phyloP scores from a whole-genome alignment of 202 grass and related monocot species.

The Dendrocalamus latiflorus region DNA sequence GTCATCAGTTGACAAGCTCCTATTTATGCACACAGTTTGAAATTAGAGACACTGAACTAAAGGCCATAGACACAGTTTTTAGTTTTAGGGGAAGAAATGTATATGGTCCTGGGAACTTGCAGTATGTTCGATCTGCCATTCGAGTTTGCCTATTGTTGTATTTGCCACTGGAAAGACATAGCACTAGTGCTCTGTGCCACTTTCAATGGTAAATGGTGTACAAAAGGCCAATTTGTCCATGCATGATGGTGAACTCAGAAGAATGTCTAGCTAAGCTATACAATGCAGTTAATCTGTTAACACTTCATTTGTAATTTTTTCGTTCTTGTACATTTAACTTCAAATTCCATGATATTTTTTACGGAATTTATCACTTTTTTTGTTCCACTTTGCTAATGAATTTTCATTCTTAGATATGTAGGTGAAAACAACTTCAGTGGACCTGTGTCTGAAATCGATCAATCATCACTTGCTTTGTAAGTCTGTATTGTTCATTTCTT shows the following conservation, averaged over 20 bases:
- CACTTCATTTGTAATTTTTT: not conserved
- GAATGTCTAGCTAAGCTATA: not conserved
- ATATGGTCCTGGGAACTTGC: too few relatives aligned
- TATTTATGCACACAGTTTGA: too few relatives aligned
- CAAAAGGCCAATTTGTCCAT: too few relatives aligned
- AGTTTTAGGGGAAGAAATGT: too few relatives aligned
- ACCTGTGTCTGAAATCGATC: constrained; percentile 18
- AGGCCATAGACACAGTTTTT: too few relatives aligned
- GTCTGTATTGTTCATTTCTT: not conserved
- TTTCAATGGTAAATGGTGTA: too few relatives aligned
- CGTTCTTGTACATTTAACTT: not conserved
- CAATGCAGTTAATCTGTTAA: not conserved
- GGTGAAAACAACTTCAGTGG: constrained; percentile 44
- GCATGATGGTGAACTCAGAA: not conserved
- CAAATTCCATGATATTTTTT: not conserved
- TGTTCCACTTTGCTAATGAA: too few relatives aligned
- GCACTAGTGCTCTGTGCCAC: too few relatives aligned
- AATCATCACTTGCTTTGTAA: constrained; percentile 26
- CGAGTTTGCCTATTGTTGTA: too few relatives aligned
- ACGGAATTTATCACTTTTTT: not conserved
- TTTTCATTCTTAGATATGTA: constrained; percentile 31
- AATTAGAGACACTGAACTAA: not conserved
- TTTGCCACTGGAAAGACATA: too few relatives aligned
- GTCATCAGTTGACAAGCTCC: too few relatives aligned
- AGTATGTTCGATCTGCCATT: not conserved